Percentiles rank a stretch among this genome's conserved stretches.
Conservation (phyloP, 169 alveolate genomes). For the Plasmodium fragile region DNA sequence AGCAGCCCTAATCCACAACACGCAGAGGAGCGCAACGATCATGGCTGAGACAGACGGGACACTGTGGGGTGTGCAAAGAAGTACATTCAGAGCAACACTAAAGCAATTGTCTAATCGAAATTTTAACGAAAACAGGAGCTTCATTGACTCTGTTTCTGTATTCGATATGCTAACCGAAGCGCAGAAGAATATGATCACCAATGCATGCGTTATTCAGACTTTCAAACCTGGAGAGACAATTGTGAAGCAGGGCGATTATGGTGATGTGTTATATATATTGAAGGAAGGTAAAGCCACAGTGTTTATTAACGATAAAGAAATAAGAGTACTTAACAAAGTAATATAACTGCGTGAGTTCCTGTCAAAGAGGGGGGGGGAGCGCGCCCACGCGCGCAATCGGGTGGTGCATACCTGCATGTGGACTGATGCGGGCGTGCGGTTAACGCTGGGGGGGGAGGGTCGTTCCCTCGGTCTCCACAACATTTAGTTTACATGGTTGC, state of each 20-base stretch:
- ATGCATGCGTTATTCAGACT: constrained; percentile 90
- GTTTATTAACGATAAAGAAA: constrained; percentile 85
- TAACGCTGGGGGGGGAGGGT: background rate
- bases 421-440: background rate
- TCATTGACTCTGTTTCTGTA: constrained; percentile 91
- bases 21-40: constrained; percentile 98
- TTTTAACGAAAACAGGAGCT: constrained; percentile 91
- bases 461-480: background rate
- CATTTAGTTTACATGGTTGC: background rate
- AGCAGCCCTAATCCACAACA: constrained; percentile 97
- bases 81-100: constrained; percentile 92
- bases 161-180: constrained; percentile 91
- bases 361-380: background rate
- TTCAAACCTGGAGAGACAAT: constrained; percentile 89
- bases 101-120: constrained; percentile 90
- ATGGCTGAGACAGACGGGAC: constrained; percentile 90
- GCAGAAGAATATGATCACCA: constrained; percentile 92
- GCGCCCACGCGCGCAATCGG: background rate
- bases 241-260: constrained; percentile 94
- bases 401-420: background rate
- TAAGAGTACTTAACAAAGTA: constrained; percentile 84
- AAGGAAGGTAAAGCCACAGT: constrained; percentile 93
- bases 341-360: constrained; percentile 8
- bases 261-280: constrained; percentile 92
- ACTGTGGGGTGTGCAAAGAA: constrained; percentile 95